Evolutionary conservation across 2,329 filamentous ascomycete species (phyloP), one percentile per base, ranked within the genome.

Genomic region (Microdochium bolleyi): DNA sequence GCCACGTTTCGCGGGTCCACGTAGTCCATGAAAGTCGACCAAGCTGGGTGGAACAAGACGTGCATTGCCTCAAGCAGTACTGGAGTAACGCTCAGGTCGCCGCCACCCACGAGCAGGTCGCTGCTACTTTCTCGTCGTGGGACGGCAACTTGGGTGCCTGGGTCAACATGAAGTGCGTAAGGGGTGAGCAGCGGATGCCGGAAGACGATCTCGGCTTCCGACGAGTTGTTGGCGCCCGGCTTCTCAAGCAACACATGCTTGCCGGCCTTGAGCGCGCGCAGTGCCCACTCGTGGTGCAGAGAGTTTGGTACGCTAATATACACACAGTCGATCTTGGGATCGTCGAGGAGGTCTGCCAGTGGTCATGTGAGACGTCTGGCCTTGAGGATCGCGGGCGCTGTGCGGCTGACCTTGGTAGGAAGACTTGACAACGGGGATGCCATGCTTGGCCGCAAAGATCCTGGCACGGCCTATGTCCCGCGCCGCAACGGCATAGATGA

Each of bases 221-320:
- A 53, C 2, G 65, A 60, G 57, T 78, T 80, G 24, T 69, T 70
- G n/a, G 68, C 70, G 0, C 71, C 69, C 0, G 78, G 78, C 60
- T 81, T 81, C 60, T 82, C 79, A 2, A 81, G 63, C 0, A 82
- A 70, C 21, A 83, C 77, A 57, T 82, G 77, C 56, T 81, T 82
- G 3, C 75, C 74, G 2, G 71, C 72, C 22, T 64, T 58, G 22
- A 82, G 63, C 2, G 76, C 70, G 51, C 72, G 71, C 16, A 75
- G 57, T 9, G 76, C 69, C 74, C 75, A 81, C 58, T 77, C 71
- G 49, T 62, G 67, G 57, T 74, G 71, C 9, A 73, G 60, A 3
- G 67, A 64, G 51, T 68, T 69, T 5, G 73, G 73, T 3, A 81
- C 66, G 7, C 76, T 70, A 53, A 80, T 76, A 61, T 78, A 80